Conservation (phyloP, 768 basidiomycete genomes). For the Cystofilobasidium capitatum region DNA sequence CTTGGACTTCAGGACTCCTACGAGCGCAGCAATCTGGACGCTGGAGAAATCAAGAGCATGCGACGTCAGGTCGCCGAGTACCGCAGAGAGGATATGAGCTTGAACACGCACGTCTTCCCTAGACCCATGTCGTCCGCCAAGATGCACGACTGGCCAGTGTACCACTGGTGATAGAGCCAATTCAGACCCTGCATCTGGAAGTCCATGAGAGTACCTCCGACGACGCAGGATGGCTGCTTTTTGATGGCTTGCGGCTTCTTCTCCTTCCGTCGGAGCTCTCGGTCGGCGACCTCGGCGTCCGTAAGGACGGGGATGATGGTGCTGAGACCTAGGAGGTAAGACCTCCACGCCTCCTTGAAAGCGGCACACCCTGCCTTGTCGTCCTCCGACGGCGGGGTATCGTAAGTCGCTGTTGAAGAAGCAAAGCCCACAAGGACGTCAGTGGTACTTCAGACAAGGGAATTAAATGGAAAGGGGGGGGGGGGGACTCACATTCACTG, state of each 20-base stretch:
- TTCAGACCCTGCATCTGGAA: slow-evolving; percentile 40
- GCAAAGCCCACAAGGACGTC: neutral
- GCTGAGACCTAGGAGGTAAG: slow-evolving; percentile 54
- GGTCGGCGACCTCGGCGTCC: slow-evolving; percentile 29
- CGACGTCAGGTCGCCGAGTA: slow-evolving; percentile 50
- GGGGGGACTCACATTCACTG: neutral
- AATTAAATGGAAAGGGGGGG: neutral
- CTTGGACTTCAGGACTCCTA: slow-evolving; percentile 55
- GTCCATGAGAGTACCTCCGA: slow-evolving; percentile 39
- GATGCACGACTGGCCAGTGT: slow-evolving; percentile 37
- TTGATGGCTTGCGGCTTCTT: slow-evolving; percentile 46
- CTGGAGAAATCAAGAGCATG: slow-evolving; percentile 77
- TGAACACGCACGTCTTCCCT: slow-evolving; percentile 42
- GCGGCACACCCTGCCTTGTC: slow-evolving; percentile 53
- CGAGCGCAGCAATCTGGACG: slow-evolving; percentile 76
- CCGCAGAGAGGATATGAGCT: neutral
- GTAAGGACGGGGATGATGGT: slow-evolving; percentile 53
- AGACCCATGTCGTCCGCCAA: slow-evolving; percentile 97
- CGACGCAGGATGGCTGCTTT: slow-evolving; percentile 51
- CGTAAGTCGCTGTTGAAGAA: slow-evolving; percentile 65
- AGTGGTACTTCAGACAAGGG: slow-evolving; percentile 50
- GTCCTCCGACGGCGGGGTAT: slow-evolving; percentile 60
- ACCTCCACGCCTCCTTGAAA: slow-evolving; percentile 58
- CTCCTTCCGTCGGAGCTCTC: slow-evolving; percentile 33
- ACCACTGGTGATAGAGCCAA: slow-evolving; percentile 43